Evolutionary conservation across 139 green algal genomes (phyloP).

Genomic region (Chlorella sp.): DNA sequence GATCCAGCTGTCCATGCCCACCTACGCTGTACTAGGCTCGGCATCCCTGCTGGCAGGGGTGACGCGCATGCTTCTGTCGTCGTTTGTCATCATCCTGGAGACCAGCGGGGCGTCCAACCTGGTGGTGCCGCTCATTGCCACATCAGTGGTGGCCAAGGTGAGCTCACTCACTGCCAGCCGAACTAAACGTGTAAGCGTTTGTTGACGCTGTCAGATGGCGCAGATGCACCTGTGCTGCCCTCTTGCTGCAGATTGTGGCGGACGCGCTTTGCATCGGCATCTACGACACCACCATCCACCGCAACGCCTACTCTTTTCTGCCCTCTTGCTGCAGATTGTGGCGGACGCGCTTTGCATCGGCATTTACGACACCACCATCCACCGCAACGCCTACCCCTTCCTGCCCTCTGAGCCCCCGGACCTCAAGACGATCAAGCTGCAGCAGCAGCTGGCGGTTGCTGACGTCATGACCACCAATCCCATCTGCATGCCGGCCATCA

Average conservation of each 20-base stretch:
- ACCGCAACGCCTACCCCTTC: conserved; percentile 21
- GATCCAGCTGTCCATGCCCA: conserved; percentile 32
- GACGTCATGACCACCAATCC: conserved; percentile 8
- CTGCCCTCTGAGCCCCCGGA: conserved; percentile 1
- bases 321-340: conserved; percentile 29
- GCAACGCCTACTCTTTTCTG: conserved; percentile 23
- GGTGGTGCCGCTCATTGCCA: conserved; percentile 63
- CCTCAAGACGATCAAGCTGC: conserved; percentile 3
- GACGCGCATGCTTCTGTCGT: conserved; percentile 71
- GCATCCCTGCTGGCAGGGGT: conserved; percentile 54
- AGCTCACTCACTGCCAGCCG: too few relatives aligned
- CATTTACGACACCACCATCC: conserved; percentile 24
- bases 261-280: conserved; percentile 12
- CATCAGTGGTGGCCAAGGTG: conserved; percentile 63
- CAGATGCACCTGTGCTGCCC: too few relatives aligned
- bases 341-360: conserved; percentile 13
- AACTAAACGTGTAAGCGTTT: too few relatives aligned
- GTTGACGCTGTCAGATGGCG: too few relatives aligned
- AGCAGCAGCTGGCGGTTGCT: conserved; percentile 2
- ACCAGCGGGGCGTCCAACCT: conserved; percentile 59
- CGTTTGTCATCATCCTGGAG: conserved; percentile 77
- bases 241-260: conserved; percentile 42
- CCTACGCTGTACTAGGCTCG: conserved; percentile 63
- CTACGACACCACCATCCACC: conserved; percentile 23
- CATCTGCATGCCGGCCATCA: conserved; percentile 3